A percentile compares a stretch with the other conserved stretches of the same genome.
phyloP scores from a whole-genome alignment of 202 grass and related monocot species.

The Schoenoplectus triqueter region DNA sequence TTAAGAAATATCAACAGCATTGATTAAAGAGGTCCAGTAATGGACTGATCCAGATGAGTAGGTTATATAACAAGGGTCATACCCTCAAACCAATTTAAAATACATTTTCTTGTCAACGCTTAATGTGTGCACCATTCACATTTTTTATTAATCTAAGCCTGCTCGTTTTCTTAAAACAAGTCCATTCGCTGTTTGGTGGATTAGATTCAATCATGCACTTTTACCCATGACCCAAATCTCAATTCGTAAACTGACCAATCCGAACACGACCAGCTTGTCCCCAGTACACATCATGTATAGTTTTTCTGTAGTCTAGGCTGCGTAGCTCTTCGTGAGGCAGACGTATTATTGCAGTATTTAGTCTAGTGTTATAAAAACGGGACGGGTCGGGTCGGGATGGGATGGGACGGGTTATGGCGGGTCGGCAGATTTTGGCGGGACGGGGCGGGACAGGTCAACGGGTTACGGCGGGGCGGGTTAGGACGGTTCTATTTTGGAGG shows the following conservation, averaged over 20 bases:
- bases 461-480: too few species aligned
- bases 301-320: not conserved
- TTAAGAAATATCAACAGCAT: conserved; percentile 12
- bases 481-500: too few species aligned
- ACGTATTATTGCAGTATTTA: not conserved
- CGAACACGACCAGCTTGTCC: not conserved
- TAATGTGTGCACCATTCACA: not conserved
- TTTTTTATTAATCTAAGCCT: conserved; percentile 20
- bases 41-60: conserved; percentile 12
- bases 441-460: too few species aligned
- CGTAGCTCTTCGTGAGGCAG: not conserved
- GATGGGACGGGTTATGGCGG: too few species aligned
- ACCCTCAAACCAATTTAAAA: conserved; percentile 21
- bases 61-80: conserved; percentile 37
- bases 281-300: not conserved
- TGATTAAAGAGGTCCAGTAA: conserved; percentile 25
- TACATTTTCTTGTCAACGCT: conserved; percentile 16
- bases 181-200: conserved; percentile 22
- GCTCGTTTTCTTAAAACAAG: conserved; percentile 29
- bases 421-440: too few species aligned
- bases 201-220: conserved; percentile 30
- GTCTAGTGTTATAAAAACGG: too few species aligned
- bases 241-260: conserved; percentile 34
- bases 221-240: conserved; percentile 32
- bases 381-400: too few species aligned